Evolutionary conservation across 306 rosid genomes (phyloP), one percentile per base, ranked within the genome.

Genomic region (Senna tora): DNA sequence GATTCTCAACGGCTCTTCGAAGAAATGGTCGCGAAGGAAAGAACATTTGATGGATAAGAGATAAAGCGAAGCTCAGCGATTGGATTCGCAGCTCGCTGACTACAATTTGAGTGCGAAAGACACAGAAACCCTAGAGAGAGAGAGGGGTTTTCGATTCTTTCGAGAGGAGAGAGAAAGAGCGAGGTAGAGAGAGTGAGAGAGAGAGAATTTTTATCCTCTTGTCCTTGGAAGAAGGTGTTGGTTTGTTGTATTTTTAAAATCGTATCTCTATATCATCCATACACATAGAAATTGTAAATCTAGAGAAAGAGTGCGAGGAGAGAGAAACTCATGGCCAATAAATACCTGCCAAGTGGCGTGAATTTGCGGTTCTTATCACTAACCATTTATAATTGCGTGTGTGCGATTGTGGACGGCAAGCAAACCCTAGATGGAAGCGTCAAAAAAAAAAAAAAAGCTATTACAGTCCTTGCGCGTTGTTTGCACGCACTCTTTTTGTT

Each of bases 121-220:
- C 67, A 38, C n/a, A 39, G 63, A 84, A 89, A 87, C 85, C 89
- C 92, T 89, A 89, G 86, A 83, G 85, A 81, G 86, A 81, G 86
- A 82, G 82, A 75, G n/a, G n/a, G 72, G 67, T 64, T 77, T 77
- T 77, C 67, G 59, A 70, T 77, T 52, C 81, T 53, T n/a, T 14
- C 30, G 66, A n/a, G 50, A 64, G 16, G 67, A 19, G 51, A 13
- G 72, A 62, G 66, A 14, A 69, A 22, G 63, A 21, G 65, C 22
- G 69, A 45, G 60, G 32, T 12, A 0, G n/a, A n/a, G 75, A 21
- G 65, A 33, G 69, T 43, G 60, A 39, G 15, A 0, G 59, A 56
- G 80, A 45, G 68, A 69, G 73, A 42, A 52, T 71, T 77, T 72
- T 80, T 70, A 59, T 62, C 67, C 52, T 47, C 77, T 81, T 66